Evolutionary conservation across 2,329 filamentous ascomycete species (phyloP), one percentile per base, ranked within the genome.

Genomic region (Curvularia sp.): DNA sequence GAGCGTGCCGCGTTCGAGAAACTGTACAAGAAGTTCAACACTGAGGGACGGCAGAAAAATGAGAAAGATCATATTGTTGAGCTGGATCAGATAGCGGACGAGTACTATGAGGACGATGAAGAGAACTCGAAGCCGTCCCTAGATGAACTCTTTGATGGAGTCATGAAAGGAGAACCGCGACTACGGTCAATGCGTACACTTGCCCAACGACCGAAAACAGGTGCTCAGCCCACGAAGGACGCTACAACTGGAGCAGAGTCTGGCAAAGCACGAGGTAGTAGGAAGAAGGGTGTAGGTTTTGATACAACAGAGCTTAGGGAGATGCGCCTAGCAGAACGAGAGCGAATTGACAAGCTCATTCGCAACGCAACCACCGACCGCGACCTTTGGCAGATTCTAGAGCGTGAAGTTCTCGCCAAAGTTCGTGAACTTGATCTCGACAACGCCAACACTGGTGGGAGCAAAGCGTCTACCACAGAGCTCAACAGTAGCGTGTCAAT

Each of bases 381-480:
- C 19, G 84, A 86, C 49, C 79, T 92, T 9, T 93, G 90, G 89
- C 74, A 85, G 6, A 75, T 89, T 3, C 80, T 93, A 71, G 86
- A 91, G 60, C 73, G 79, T 4, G 84, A 92, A 49, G 87, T 93
- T 12, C 90, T 93, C 65, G 80, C 82, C 1, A 76, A 88, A 61
- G 83, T 89, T 0, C 71, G 76, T 3, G 82, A 79, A 57, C 76
- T 92, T 19, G 84, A 86, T 10, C 79, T 90, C 12, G 71, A 79
- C 52, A 47, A 55, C 34, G 27, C 13, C 39, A 47, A 38, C 18
- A 39, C 39, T 15, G 30, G 25, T 19, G 73, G 54, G 27, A 48
- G 23, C 18, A 46, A 9, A 41, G 36, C 27, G 13, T 19, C 50
- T 36, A 30, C 36, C 36, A 10, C 27, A 27, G 46, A 46, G 19